Base-by-base conservation (phyloP, 2,329 filamentous ascomycete genomes). In the Coniochaeta prunicola region DNA sequence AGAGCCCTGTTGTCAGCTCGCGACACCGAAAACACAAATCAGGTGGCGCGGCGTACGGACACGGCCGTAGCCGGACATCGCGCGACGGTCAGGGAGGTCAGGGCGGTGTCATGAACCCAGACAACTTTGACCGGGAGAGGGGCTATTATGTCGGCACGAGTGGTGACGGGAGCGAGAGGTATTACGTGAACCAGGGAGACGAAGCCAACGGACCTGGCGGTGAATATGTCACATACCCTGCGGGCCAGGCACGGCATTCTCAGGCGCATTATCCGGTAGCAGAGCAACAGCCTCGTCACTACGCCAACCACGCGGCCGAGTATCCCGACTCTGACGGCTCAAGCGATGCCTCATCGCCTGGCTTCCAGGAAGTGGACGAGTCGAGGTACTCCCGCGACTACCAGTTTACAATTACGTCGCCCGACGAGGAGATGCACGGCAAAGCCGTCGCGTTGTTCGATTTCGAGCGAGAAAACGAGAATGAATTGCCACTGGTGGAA, bases 401-500 rank as follows among this genome's bases (percentile, higher is more conserved):
- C 71, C 90, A 96, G 67, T 96, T 97, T 71, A 96, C 91, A 19
- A 96, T 96, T 66, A 93, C 91, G 17, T 96, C 91, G 15, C 92
- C 92, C 5, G 94, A 97, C 71, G 93, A 97, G 74, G 92, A 97
- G 72, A 97, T 97, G 84, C 92, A 97, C 69, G 94, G 94, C 55
- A 96, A 96, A 71, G 92, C 92, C 12, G 91, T 99, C 30, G 94
- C 94, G 7, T 79, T 99, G 24, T 99, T 96, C 70, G 92, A 97
- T 70, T 99, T 99, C 74, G 87, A 87, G 66, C 85, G 92, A 33
- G 93, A 97, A 73, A 97, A 97, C 71, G 92, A 97, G 71, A 99
- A 97, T 70, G 94, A 99, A 73, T 77, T 99, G 59, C 91, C 92
- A 4, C 77, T 99, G 53, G 87, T 91, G 0, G 94, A 99, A 74